phyloP scores from a whole-genome alignment of 2,329 filamentous ascomycete species.

The Alternaria postmessia region DNA sequence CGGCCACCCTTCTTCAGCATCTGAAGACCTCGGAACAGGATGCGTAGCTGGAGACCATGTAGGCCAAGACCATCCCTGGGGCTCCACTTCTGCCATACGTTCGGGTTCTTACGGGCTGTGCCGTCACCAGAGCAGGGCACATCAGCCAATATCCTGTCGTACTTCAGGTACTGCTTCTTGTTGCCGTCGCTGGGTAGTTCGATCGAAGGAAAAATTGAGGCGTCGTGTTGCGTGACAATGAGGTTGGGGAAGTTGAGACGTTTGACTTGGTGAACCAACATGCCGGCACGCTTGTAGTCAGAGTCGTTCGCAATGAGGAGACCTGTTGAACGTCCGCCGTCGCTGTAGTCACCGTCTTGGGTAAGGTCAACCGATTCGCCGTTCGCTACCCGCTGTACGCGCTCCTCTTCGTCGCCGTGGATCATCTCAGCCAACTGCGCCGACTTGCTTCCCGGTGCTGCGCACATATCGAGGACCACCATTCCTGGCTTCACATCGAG shows the following conservation, averaged over 20 bases:
- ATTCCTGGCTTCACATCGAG: constrained; percentile 92
- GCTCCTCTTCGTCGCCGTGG: constrained; percentile 88
- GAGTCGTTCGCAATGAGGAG: constrained; percentile 94
- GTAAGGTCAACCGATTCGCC: constrained; percentile 68
- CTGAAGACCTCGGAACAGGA: constrained; percentile 89
- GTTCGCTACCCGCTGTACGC: constrained; percentile 75
- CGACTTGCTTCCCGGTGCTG: constrained; percentile 95
- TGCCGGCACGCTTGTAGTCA: constrained; percentile 95
- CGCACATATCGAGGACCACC: constrained; percentile 94
- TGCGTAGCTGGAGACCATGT: constrained; percentile 85
- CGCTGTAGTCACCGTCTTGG: constrained; percentile 62
- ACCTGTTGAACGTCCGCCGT: constrained; percentile 88
- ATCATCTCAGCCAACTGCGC: constrained; percentile 95
- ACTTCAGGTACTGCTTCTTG: constrained; percentile 83
- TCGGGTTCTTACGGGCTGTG: constrained; percentile 89
- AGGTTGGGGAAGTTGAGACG: constrained; percentile 95
- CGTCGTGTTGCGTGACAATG: constrained; percentile 97
- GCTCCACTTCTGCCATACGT: constrained; percentile 94
- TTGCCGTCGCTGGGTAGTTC: constrained; percentile 71
- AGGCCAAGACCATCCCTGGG: constrained; percentile 87
- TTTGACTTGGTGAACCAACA: constrained; percentile 98
- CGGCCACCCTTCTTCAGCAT: constrained; percentile 95
- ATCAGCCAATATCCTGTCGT: constrained; percentile 94
- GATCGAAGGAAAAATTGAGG: constrained; percentile 92
- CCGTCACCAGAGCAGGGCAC: constrained; percentile 97